Percentiles rank a stretch among this genome's conserved stretches.
phyloP scores from a whole-genome alignment of 1,139 yeast genomes.

The Citeromyces hawaiiensis region DNA sequence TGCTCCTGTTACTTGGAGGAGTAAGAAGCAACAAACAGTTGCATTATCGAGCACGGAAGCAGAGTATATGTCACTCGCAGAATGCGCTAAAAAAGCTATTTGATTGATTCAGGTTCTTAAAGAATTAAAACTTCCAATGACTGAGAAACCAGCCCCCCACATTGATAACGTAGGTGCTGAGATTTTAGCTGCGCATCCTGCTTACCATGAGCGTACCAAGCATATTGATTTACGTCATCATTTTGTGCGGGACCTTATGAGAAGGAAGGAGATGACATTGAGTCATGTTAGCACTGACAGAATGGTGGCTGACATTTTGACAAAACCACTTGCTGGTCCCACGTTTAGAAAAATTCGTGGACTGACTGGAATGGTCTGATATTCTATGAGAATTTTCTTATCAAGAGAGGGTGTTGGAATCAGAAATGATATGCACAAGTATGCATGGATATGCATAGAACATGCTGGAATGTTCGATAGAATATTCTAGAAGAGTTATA shows the following conservation, averaged over 20 bases:
- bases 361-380: too few species aligned
- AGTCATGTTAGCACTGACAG: slow-evolving; percentile 2
- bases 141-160: not conserved
- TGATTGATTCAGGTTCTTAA: slow-evolving; percentile 3
- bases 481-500: too few species aligned
- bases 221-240: slow-evolving; percentile 8
- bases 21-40: slow-evolving; percentile 1
- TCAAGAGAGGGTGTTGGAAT: too few species aligned
- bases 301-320: slow-evolving; percentile 5
- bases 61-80: slow-evolving; percentile 5
- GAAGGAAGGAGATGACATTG: slow-evolving; percentile 1
- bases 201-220: slow-evolving; percentile 7
- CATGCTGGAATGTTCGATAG: too few species aligned
- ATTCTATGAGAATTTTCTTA: too few species aligned
- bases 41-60: slow-evolving; percentile 7
- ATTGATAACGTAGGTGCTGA: slow-evolving; percentile 9
- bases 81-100: slow-evolving; percentile 4
- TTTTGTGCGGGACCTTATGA: slow-evolving; percentile 4
- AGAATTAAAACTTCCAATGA: not conserved
- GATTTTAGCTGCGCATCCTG: slow-evolving; percentile 7
- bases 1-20: slow-evolving; percentile 1
- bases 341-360: too few species aligned
- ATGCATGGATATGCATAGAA: too few species aligned
- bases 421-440: too few species aligned
- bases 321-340: slow-evolving; percentile 3